A percentile compares a stretch with the other conserved stretches of the same genome.
phyloP scores from a whole-genome alignment of 2,329 filamentous ascomycete species.

The Phyllosticta paracitricarpa region DNA sequence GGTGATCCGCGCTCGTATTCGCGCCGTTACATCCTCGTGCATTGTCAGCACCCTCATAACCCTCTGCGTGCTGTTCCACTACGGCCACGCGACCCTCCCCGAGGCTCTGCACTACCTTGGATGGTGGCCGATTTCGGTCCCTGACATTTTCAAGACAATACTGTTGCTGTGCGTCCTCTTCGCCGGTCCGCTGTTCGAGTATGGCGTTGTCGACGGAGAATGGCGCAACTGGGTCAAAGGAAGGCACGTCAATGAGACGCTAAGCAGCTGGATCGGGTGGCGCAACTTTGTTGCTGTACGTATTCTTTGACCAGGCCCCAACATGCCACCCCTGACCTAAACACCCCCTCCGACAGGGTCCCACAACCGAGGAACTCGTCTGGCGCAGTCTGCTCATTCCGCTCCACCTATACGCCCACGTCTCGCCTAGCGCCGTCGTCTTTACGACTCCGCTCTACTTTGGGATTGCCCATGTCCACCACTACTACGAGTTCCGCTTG shows the following conservation, averaged over 20 bases:
- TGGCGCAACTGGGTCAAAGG: constrained; percentile 57
- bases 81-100: constrained; percentile 40
- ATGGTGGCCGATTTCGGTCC: constrained; percentile 63
- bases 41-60: constrained; percentile 57
- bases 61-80: constrained; percentile 52
- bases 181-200: constrained; percentile 72
- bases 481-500: constrained; percentile 88
- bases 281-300: constrained; percentile 78
- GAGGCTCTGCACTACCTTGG: constrained; percentile 61
- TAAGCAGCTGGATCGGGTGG: constrained; percentile 70
- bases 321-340: background rate
- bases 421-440: constrained; percentile 47
- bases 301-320: constrained; percentile 13
- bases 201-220: constrained; percentile 57
- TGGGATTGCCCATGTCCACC: constrained; percentile 85
- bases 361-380: constrained; percentile 84
- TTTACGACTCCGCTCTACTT: constrained; percentile 83
- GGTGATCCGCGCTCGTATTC: constrained; percentile 78
- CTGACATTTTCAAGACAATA: constrained; percentile 55
- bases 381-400: constrained; percentile 84
- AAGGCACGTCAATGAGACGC: constrained; percentile 46
- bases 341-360: constrained; percentile 39
- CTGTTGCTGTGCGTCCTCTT: constrained; percentile 71
- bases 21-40: constrained; percentile 69
- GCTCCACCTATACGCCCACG: constrained; percentile 61